Evolutionary conservation across 768 basidiomycete genomes (phyloP).

Genomic region (Floccularia luteovirens): DNA sequence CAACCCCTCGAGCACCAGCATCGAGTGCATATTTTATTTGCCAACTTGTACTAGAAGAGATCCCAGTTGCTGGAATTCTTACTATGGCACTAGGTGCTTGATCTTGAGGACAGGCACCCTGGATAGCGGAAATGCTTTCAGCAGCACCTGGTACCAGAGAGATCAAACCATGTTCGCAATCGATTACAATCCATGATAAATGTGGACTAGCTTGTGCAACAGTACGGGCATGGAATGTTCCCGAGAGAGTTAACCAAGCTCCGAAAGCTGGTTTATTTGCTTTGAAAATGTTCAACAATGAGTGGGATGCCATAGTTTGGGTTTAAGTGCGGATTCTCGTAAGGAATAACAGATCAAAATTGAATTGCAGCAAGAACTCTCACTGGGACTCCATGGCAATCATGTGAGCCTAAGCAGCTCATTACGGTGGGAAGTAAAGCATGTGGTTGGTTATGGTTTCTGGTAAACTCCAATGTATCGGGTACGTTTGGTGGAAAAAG

Average conservation of each 20-base stretch:
- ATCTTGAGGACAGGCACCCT: conserved; percentile 28
- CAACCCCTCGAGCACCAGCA: conserved; percentile 54
- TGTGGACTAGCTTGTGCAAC: conserved; percentile 48
- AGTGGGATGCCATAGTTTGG: conserved; percentile 40
- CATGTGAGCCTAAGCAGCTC: no score
- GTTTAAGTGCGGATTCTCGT: no score
- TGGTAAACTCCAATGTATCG: no score
- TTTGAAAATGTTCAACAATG: conserved; percentile 45
- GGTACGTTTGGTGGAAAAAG: no score
- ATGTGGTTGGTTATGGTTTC: no score
- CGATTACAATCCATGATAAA: conserved; percentile 57
- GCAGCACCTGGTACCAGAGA: conserved; percentile 48
- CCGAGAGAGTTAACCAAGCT: conserved; percentile 57
- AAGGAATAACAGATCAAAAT: no score
- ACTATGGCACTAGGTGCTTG: conserved; percentile 50
- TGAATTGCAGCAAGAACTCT: no score
- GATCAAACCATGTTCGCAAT: conserved; percentile 63
- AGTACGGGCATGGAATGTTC: conserved; percentile 48
- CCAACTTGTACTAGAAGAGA: conserved; percentile 49
- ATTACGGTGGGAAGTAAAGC: no score
- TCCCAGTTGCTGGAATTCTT: conserved; percentile 57
- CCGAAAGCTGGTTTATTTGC: conserved; percentile 57
- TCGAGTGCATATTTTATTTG: conserved; percentile 70
- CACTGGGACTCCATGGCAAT: no score
- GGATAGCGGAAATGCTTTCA: conserved; percentile 48